These are phyloP conservation scores for Coleophoma crateriformis DNA, from an alignment of 2,329 filamentous ascomycete species.

Conservation along the genomic window DNA sequence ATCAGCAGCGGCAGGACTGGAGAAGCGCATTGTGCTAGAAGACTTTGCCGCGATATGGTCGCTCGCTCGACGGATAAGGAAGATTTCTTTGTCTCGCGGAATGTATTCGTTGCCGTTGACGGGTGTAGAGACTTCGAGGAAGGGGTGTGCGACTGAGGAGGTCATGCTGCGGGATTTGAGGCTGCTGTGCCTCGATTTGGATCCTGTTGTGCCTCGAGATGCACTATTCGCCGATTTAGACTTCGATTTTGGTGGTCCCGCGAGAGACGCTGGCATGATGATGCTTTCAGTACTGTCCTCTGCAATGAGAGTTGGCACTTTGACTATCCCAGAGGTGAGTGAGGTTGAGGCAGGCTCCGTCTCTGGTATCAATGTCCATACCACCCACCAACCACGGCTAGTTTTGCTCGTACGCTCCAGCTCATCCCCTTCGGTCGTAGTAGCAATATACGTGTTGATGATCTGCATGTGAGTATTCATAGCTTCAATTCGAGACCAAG, in stretches of 20 bases:
- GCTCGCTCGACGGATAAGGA: slow-evolving; percentile 54
- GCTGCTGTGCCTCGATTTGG: background rate
- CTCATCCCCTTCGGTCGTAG: slow-evolving; percentile 36
- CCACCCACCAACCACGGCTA: slow-evolving; percentile 63
- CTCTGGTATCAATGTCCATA: slow-evolving; percentile 55
- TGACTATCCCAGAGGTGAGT: slow-evolving; percentile 1
- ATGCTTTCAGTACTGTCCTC: slow-evolving; percentile 6
- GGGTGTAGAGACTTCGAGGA: slow-evolving; percentile 8
- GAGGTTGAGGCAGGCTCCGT: slow-evolving; percentile 14
- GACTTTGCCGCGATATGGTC: slow-evolving; percentile 34
- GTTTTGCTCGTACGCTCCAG: slow-evolving; percentile 62
- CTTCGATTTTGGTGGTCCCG: background rate
- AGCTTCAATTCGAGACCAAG: slow-evolving; percentile 58
- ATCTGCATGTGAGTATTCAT: slow-evolving; percentile 61
- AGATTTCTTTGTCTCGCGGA: slow-evolving; percentile 48
- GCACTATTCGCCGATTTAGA: background rate
- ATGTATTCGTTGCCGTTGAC: background rate
- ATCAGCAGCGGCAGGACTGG: slow-evolving; percentile 25
- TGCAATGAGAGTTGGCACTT: slow-evolving; percentile 6
- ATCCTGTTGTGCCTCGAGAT: slow-evolving; percentile 10
- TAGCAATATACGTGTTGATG: slow-evolving; percentile 47
- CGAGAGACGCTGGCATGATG: background rate
- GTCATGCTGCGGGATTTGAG: slow-evolving; percentile 7
- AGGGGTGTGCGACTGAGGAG: slow-evolving; percentile 22
- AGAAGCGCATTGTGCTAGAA: slow-evolving; percentile 8